Percentiles rank a stretch among this genome's conserved stretches.
Evolutionary conservation across 2,329 filamentous ascomycete genomes (phyloP).

Genomic region (Ophiostoma angusticollis): DNA sequence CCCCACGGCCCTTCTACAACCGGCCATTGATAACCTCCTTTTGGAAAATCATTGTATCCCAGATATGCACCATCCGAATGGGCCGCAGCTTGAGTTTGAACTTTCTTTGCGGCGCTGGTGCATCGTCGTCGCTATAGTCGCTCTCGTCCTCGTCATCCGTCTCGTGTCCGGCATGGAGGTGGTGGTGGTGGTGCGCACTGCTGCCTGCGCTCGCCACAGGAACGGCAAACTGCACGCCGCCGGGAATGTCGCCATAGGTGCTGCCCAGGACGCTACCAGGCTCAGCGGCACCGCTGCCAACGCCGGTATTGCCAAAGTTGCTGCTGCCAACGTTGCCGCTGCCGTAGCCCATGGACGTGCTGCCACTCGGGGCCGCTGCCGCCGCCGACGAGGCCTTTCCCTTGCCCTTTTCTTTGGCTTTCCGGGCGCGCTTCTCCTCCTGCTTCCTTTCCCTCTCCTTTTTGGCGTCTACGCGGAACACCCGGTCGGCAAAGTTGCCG

Average conservation of each 20-base stretch:
- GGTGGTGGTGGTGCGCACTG: conserved; percentile 11
- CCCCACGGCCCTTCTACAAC: conserved; percentile 18
- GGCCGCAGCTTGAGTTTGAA: conserved; percentile 27
- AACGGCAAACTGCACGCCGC: too few relatives aligned
- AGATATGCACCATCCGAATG: conserved; percentile 31
- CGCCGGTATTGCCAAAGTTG: too few relatives aligned
- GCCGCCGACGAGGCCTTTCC: too few relatives aligned
- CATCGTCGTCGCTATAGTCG: conserved; percentile 13
- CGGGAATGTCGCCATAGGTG: too few relatives aligned
- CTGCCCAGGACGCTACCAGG: too few relatives aligned
- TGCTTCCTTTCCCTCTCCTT: conserved; percentile 20
- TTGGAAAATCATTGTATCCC: conserved; percentile 42
- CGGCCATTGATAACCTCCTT: conserved; percentile 38
- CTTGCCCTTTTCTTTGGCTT: conserved; percentile 24
- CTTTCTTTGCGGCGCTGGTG: conserved; percentile 5
- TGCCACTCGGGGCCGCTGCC: too few relatives aligned
- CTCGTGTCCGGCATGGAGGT: background rate
- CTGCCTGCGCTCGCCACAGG: too few relatives aligned
- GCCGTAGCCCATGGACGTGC: too few relatives aligned
- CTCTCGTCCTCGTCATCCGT: conserved; percentile 18
- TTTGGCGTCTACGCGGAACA: conserved; percentile 24
- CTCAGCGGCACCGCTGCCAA: too few relatives aligned
- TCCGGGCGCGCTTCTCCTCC: conserved; percentile 15
- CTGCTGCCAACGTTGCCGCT: too few relatives aligned
- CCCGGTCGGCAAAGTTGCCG: conserved; percentile 33